Conservation (phyloP, 2,329 filamentous ascomycete species). For the Fusarium duplospermum region DNA sequence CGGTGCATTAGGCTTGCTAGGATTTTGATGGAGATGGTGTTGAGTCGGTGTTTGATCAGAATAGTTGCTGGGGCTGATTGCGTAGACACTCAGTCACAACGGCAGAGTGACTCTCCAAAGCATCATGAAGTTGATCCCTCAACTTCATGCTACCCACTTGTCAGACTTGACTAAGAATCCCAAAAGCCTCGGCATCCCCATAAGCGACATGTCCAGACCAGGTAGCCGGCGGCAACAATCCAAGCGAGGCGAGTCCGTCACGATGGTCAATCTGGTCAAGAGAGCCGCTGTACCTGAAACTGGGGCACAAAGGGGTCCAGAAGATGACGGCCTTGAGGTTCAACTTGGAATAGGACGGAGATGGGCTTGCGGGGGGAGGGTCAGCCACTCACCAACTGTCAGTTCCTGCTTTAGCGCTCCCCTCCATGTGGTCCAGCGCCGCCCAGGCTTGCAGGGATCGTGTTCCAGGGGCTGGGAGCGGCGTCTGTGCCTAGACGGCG, state of each 20-base stretch:
- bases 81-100: too few relatives aligned
- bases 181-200: slow-evolving; percentile 3
- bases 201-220: not conserved
- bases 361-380: not conserved
- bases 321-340: slow-evolving; percentile 4
- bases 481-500: slow-evolving; percentile 14
- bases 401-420: slow-evolving; percentile 39
- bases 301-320: not conserved
- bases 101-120: too few relatives aligned
- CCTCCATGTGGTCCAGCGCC: not conserved
- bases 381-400: slow-evolving; percentile 7
- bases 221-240: not conserved
- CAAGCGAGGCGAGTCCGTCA: not conserved
- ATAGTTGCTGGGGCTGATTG: too few relatives aligned
- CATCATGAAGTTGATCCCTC: not conserved
- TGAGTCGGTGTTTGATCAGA: not conserved
- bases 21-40: not conserved
- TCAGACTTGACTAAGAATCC: not conserved
- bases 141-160: not conserved
- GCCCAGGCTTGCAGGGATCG: not conserved
- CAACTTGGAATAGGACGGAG: slow-evolving; percentile 17
- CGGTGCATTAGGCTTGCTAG: not conserved
- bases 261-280: slow-evolving; percentile 11
- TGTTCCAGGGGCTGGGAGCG: not conserved
- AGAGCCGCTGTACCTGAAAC: slow-evolving; percentile 42